These are phyloP conservation scores for Protomyces pachydermus DNA, from an alignment of 1,139 yeast genomes.

Conservation along the genomic window DNA sequence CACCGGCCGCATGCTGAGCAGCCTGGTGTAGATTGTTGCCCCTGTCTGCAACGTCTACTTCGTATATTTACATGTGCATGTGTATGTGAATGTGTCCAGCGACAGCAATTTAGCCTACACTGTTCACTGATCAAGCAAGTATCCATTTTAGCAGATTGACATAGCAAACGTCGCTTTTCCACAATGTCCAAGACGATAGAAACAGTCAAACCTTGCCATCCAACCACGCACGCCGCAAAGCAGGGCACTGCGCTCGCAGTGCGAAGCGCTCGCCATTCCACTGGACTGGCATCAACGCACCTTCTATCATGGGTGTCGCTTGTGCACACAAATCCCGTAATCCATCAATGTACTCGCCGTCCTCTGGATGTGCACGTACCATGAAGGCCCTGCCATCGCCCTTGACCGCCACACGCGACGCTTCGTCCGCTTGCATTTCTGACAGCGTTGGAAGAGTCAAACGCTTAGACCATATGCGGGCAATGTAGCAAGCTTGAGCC, in stretches of 20 bases:
- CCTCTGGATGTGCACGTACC: constrained; percentile 18
- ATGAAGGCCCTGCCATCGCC: constrained; percentile 39
- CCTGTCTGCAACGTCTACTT: background rate
- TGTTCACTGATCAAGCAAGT: too few species aligned
- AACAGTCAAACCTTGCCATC: background rate
- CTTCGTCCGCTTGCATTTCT: constrained; percentile 43
- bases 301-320: background rate
- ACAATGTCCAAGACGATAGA: too few species aligned
- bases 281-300: constrained; percentile 7
- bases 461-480: constrained; percentile 52
- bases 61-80: too few species aligned
- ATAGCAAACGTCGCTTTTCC: too few species aligned
- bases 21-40: background rate
- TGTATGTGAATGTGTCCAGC: too few species aligned
- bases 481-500: constrained; percentile 41
- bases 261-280: constrained; percentile 1
- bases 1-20: too few species aligned
- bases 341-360: constrained; percentile 13
- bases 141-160: too few species aligned
- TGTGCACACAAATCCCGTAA: background rate
- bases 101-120: too few species aligned
- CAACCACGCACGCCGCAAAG: background rate
- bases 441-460: constrained; percentile 45
- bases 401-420: constrained; percentile 34
- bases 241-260: background rate